Base-by-base conservation (phyloP, 306 rosid species). In the Inga leiocalycina region DNA sequence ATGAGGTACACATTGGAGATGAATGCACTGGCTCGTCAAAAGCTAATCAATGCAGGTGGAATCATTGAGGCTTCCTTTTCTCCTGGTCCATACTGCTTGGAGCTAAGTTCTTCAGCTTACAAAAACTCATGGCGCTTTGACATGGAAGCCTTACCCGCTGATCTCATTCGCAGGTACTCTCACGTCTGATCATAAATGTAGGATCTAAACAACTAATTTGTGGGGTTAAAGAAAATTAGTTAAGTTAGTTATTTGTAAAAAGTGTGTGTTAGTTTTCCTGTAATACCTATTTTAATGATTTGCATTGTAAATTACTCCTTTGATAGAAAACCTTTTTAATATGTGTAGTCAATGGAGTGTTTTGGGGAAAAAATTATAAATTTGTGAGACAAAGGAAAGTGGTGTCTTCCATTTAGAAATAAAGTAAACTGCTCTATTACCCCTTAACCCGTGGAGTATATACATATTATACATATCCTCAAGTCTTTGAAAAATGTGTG, bases 1-100 rank as follows among this genome's bases (percentile, higher is more conserved):
- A 96, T 94, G 99, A 87, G 99, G 81, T 96, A 96, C 75, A 96
- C 98, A 0, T 80, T 96, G 70, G 98, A 94, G 87, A 88, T 96
- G 86, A 96, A 96, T 79, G 97, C 84, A 24, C 66, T 88, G 62
- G 99, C 99, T 62, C 91, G 99, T 27, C 99, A 96, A 76, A 72
- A 52, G 66, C 80, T 96, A 20, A 80, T 96, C 88, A 84, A 48
- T 49, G 97, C 89, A 10, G 98, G 94, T 14, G 98, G 97, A 62
- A 88, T 91, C 54, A 85, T 96, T 51, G 99, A 94, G 74, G 67
- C 90, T 54, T 92, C 94, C 89, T 96, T 96, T 90, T 91, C 99
- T 62, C 97, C 99, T 39, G 99, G 99, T 22, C 97, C 91, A 19
- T 96, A 91, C 6, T 56, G 84, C 62, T 91, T 96, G 99, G 97